These are phyloP conservation scores for Setomelanomma holmii DNA, from an alignment of 2,329 filamentous ascomycete genomes.

Conservation along the genomic window DNA sequence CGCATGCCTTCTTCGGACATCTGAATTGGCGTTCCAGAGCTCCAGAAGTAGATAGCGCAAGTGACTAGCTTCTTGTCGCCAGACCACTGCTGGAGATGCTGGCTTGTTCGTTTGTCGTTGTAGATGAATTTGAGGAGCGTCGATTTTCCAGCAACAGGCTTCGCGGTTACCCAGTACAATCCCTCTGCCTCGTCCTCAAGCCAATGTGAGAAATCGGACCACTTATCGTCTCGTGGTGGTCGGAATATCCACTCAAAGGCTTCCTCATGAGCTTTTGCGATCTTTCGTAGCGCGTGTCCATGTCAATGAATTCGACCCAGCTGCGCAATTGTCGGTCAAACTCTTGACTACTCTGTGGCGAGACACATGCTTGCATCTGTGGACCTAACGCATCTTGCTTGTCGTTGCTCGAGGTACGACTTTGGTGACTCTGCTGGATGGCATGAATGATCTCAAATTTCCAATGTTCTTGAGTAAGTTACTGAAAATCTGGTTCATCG, in stretches of 20 bases:
- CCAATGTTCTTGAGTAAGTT: background rate
- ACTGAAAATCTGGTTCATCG: background rate
- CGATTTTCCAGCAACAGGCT: constrained; percentile 57
- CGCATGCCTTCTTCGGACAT: constrained; percentile 2
- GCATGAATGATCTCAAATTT: background rate
- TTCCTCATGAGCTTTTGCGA: constrained; percentile 5
- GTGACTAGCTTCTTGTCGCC: background rate
- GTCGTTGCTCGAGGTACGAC: no score
- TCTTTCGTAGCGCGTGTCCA: constrained; percentile 8
- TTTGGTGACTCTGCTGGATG: background rate
- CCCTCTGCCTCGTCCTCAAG: constrained; percentile 4
- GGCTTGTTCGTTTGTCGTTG: background rate
- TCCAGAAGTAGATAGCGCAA: constrained; percentile 11
- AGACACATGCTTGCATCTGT: background rate
- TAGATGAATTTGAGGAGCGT: constrained; percentile 50
- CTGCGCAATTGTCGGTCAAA: background rate
- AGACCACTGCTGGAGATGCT: constrained; percentile 1
- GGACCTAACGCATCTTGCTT: no score
- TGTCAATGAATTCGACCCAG: constrained; percentile 2
- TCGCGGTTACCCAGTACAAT: constrained; percentile 51
- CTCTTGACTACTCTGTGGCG: background rate
- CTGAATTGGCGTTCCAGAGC: constrained; percentile 7
- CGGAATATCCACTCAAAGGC: constrained; percentile 14
- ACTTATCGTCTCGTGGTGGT: background rate
- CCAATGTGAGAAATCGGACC: constrained; percentile 16